Evolutionary conservation across 768 basidiomycete species (phyloP), one percentile per base, ranked within the genome.

Genomic region (Psilocybe subaeruginosa): DNA sequence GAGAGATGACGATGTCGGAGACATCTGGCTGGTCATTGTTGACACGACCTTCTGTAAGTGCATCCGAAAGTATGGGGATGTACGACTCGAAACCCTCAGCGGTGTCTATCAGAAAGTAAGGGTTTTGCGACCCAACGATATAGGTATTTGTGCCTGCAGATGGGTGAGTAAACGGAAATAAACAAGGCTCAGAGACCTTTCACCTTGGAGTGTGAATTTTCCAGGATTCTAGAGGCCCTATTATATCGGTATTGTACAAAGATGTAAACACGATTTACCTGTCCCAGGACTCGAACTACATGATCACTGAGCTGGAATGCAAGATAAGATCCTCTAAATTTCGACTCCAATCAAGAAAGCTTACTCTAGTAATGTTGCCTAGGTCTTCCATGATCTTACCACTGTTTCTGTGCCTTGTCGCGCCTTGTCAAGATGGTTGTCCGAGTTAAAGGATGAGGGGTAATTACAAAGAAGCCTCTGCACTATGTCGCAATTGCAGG

Each of bases 1-100:
- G 97, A 0, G 95, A 93, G 58, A 99, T 79, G 68, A 99, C 79
- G 74, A 99, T 92, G 70, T 98, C 95, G 9, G 92, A 93, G 52
- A 98, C 75, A 52, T 88, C 82, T 7, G 86, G 85, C 48, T 79
- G 76, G 23, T 67, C 58, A 5, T 77, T 70, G 54, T 83, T 72
- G 41, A 69, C 61, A 8, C 76, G 69, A 4, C 79, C 77, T 47
- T 74, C 16, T 6, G 12, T 71, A n/a, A 94, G 77, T 23, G 88
- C 87, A 12, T 81, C 77, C 61, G 85, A 78, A 43, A 97, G 87
- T 51, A 86, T 59, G 8, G 89, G 82, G 16, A 86, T 81, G 71
- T 95, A 97, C 48, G 80, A 80, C 0, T 82, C 79, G 14, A 78
- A 77, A 2, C 92, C 93, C 72, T 95, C 89, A 9, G 87, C 94